Base-by-base conservation (phyloP, 2,329 filamentous ascomycete genomes). In the Colletotrichum neosansevieriae region DNA sequence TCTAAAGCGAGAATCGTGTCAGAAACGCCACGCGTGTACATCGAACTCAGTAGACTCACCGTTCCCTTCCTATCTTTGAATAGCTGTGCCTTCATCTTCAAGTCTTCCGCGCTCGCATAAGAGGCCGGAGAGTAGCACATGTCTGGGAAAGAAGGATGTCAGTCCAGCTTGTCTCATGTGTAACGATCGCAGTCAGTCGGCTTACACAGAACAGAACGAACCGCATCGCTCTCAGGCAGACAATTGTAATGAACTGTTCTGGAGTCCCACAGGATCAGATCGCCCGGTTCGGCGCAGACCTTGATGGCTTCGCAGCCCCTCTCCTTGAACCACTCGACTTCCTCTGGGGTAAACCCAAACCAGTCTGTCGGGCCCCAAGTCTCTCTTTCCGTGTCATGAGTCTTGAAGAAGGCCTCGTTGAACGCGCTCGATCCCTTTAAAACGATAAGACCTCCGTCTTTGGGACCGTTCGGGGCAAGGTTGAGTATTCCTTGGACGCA, bases 1-100 rank as follows among this genome's bases (percentile, higher is more conserved):
- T 51, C 49, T 51, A n/a, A 1, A 1, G 32, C n/a, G 9, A 34
- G 1, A n/a, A n/a, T n/a, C 34, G 34, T 34, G 15, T 51, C 32
- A 51, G 49, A 13, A 0, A 1, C 2, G 17, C 0, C 0, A 1
- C 1, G 17, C 0, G 0, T 1, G 15, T 29, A n/a, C 0, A 10
- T n/a, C 12, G n/a, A 9, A n/a, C 0, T 19, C 49, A 11, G 17
- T n/a, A 34, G 49, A 51, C 49, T 34, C 13, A 51, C 49, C 24
- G 49, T 34, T 0, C 49, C 49, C 21, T 29, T 51, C 1, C 49
- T 24, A 2, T 51, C 49, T 6, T 34, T 51, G 49, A 51, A 51
- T n/a, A 51, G 12, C 15, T 51, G 24, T 24, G 49, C 49, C 2
- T 51, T 51, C 24, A 32, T n/a, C 49, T 51, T 1, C 29, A 51